Conservation (phyloP, 2,329 filamentous ascomycete genomes). For the Diaporthe vaccinii region DNA sequence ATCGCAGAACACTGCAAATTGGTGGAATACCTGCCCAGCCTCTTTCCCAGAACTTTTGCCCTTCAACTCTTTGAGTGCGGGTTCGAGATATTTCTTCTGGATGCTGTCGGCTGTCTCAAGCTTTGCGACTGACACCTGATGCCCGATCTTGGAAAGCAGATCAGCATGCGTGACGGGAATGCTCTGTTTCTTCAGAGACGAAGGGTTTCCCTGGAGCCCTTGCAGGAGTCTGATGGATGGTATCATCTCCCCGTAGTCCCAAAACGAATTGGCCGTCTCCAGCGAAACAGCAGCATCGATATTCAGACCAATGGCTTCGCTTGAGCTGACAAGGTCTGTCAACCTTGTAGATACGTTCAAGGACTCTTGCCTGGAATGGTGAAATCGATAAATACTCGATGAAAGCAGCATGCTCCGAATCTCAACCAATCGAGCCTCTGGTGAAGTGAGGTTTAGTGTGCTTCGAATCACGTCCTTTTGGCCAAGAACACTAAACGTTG, state of each 20-base stretch:
- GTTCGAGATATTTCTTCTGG: conserved; percentile 86
- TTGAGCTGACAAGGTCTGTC: conserved; percentile 80
- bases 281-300: conserved; percentile 83
- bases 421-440: conserved; percentile 78
- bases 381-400: conserved; percentile 81
- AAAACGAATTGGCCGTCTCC: conserved; percentile 90
- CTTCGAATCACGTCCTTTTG: conserved; percentile 75
- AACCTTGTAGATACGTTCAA: conserved; percentile 87
- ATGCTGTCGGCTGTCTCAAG: conserved; percentile 93
- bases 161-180: conserved; percentile 82
- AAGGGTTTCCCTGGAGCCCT: conserved; percentile 71
- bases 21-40: conserved; percentile 90
- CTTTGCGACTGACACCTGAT: conserved; percentile 89
- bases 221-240: conserved; percentile 92
- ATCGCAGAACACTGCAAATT: conserved; percentile 96
- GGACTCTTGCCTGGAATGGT: conserved; percentile 87
- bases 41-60: conserved; percentile 76
- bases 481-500: conserved; percentile 83
- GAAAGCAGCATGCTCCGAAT: conserved; percentile 82
- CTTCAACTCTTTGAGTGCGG: conserved; percentile 85
- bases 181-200: conserved; percentile 75
- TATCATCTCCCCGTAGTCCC: conserved; percentile 92
- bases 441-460: conserved; percentile 71
- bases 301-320: conserved; percentile 77
- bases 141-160: conserved; percentile 87